Evolutionary conservation across 257 asterid species (phyloP), one percentile per base, ranked within the genome.

Genomic region (Salvia splendens): DNA sequence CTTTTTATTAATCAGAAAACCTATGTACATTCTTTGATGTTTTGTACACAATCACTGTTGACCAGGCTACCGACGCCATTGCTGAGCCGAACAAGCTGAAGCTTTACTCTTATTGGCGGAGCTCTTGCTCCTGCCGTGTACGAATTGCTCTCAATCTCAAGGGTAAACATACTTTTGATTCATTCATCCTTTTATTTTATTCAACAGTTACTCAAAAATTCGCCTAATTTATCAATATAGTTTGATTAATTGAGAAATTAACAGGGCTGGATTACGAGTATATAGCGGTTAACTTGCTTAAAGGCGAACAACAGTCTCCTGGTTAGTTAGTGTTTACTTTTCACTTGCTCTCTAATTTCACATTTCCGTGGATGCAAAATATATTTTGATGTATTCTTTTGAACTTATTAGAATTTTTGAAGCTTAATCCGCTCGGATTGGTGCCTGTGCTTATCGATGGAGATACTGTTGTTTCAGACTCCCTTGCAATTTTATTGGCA

Each of bases 371-470:
- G 36, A 52, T 46, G 47, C 17, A 38, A 48, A 17, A 53, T 68
- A 3, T 61, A 8, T 64, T 42, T 53, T 77, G 57, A 41, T 24
- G 32, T 70, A 3, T 70, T 59, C 11, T 46, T 51, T 66, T 74
- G 74, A 32, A 12, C 66, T 74, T 73, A 36, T 81, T 91, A 89
- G 70, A 70, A 1, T 92, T 79, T 82, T 77, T 92, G 86, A 87
- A 92, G 92, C 86, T 92, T 67, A 92, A 92, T 78, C 98, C 97
- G 24, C 78, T 86, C 32, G 97, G 98, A 42, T 71, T 17, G 35
- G 97, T 92, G 17, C 96, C 96, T 0, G 86, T 80, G 54, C 88
- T 89, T 61, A 86, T 87, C 6, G 96, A 89, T 70, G 98, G 95
- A 32, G 96, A 92, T 30, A 57, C 67, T 42, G 85, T 83, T 11